Conservation (phyloP, 1,139 yeast genomes). For the Blastobotrys illinoisensis region DNA sequence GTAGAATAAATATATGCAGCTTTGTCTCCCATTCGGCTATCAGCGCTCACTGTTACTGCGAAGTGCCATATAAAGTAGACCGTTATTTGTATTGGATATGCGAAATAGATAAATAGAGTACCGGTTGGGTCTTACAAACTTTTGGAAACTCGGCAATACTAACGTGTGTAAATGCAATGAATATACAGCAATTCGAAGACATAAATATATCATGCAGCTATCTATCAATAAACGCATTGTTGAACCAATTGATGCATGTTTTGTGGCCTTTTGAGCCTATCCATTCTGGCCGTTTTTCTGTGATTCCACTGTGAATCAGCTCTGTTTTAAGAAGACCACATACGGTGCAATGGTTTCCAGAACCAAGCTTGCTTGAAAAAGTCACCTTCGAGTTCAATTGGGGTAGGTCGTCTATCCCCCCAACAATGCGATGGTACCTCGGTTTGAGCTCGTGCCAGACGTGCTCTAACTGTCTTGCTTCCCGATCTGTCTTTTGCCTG, state of each 20-base stretch:
- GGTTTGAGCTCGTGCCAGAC: slow-evolving; percentile 6
- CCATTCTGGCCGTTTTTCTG: background rate
- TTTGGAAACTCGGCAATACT: too few species aligned
- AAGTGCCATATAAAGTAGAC: too few species aligned
- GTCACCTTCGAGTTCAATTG: background rate
- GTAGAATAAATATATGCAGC: too few species aligned
- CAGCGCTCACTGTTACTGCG: too few species aligned
- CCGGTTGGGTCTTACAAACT: too few species aligned
- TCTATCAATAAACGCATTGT: background rate
- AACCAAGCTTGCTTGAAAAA: background rate
- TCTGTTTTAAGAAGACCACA: slow-evolving; percentile 10
- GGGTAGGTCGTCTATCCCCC: background rate
- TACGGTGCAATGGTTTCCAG: slow-evolving; percentile 1
- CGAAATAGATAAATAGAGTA: too few species aligned
- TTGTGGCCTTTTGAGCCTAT: slow-evolving; percentile 2
- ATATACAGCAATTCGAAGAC: background rate
- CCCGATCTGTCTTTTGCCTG: slow-evolving; percentile 5
- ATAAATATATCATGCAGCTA: background rate
- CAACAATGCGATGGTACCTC: background rate
- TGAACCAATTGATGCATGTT: slow-evolving; percentile 7
- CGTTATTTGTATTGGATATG: background rate
- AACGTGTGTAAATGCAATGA: background rate
- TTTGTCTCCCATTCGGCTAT: too few species aligned
- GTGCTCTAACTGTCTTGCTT: slow-evolving; percentile 9
- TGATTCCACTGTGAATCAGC: slow-evolving; percentile 3